These are phyloP conservation scores for Echinosophora koreensis DNA, from an alignment of 306 rosid species.

Conservation along the genomic window DNA sequence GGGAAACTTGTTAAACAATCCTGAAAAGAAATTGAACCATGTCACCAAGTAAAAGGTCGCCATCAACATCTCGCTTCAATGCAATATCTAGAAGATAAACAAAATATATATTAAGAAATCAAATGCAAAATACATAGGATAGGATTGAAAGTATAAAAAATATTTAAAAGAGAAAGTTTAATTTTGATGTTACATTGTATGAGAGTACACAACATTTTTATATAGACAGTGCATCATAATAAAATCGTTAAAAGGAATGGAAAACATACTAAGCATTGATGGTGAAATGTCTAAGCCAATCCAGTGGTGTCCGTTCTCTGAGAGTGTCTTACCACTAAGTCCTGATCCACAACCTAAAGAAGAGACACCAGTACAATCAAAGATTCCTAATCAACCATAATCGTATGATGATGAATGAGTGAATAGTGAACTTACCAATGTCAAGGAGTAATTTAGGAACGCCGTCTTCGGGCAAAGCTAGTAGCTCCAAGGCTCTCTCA, in stretches of 20 bases:
- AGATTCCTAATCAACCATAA: neutral
- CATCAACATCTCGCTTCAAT: conserved; percentile 84
- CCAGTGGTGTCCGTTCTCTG: conserved; percentile 90
- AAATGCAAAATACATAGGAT: neutral
- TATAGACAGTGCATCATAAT: too few relatives aligned
- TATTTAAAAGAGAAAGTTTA: too few relatives aligned
- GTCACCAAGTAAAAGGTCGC: conserved; percentile 90
- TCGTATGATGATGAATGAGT: neutral
- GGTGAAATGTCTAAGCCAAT: conserved; percentile 89
- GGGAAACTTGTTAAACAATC: conserved; percentile 2
- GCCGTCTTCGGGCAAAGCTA: conserved; percentile 78
- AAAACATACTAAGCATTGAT: conserved; percentile 88
- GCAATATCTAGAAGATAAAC: conserved; percentile 68
- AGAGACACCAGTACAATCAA: neutral
- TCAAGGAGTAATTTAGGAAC: conserved; percentile 85
- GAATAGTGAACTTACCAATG: conserved; percentile 60
- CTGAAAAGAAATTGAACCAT: conserved; percentile 58
- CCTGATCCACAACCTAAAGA: conserved; percentile 92
- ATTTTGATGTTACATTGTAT: too few relatives aligned
- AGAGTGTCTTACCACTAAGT: conserved; percentile 85
- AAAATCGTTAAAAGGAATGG: neutral
- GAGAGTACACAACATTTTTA: too few relatives aligned
- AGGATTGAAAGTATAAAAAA: neutral
- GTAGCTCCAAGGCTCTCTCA: conserved; percentile 88
- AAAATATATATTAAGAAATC: neutral